Conservation (phyloP, 148 eudicot genomes). For the Gaultheria prostrata region DNA sequence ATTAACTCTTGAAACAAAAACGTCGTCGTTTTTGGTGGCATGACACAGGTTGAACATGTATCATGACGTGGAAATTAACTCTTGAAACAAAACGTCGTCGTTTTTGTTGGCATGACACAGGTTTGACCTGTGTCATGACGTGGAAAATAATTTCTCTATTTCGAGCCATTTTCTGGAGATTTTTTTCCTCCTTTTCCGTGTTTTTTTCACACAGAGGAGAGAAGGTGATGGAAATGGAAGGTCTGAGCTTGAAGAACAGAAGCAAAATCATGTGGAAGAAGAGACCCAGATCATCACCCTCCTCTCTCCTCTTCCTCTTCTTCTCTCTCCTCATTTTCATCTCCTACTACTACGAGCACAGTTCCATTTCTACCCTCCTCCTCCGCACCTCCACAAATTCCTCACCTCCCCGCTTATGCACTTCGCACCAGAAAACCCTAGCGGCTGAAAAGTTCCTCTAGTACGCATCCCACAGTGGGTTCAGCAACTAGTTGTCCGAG, state of each 20-base stretch:
- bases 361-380: slow-evolving; percentile 24
- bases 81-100: too few relatives aligned
- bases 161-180: too few relatives aligned
- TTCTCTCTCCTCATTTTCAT: slow-evolving; percentile 38
- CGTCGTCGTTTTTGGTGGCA: too few relatives aligned
- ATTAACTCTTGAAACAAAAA: too few relatives aligned
- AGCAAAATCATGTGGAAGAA: slow-evolving; percentile 30
- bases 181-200: too few relatives aligned
- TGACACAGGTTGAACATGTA: too few relatives aligned
- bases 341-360: slow-evolving; percentile 27
- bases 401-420: slow-evolving; percentile 33
- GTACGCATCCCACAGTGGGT: slow-evolving; percentile 96
- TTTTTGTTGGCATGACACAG: too few relatives aligned
- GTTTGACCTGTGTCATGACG: too few relatives aligned
- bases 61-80: too few relatives aligned
- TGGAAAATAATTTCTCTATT: too few relatives aligned
- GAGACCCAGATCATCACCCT: slow-evolving; percentile 20
- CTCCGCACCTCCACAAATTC: slow-evolving; percentile 20
- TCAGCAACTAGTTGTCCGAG: slow-evolving; percentile 91
- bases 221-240: neutral
- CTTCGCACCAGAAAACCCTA: neutral
- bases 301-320: slow-evolving; percentile 25
- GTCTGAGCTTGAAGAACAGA: slow-evolving; percentile 5
- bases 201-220: neutral
- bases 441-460: slow-evolving; percentile 48